These are phyloP conservation scores for Amphibolis antarctica DNA, from an alignment of 106 monocot genomes.

Conservation along the genomic window DNA sequence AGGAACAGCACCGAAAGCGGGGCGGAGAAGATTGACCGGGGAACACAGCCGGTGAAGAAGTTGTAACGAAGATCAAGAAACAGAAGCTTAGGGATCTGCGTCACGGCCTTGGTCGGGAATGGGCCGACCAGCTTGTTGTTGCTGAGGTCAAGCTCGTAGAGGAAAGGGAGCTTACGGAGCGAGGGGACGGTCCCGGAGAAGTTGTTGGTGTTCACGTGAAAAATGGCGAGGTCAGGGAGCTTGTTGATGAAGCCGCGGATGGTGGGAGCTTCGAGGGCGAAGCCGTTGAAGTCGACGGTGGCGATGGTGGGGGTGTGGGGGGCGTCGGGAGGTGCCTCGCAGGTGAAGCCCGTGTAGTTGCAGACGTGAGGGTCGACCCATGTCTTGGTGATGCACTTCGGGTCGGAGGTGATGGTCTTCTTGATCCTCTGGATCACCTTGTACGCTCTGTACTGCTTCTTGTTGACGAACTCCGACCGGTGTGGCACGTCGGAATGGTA, in stretches of 20 bases:
- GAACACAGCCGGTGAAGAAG: background rate
- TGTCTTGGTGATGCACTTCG: too few species aligned
- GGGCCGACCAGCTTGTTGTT: constrained; percentile 10
- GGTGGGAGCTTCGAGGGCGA: constrained; percentile 4
- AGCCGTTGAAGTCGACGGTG: constrained; percentile 17
- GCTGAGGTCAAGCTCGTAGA: constrained; percentile 21
- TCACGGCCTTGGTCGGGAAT: background rate
- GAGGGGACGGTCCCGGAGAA: constrained; percentile 13
- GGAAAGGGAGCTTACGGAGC: constrained; percentile 2
- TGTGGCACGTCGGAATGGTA: too few species aligned
- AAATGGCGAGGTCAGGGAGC: constrained; percentile 14
- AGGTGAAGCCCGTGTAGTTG: too few species aligned
- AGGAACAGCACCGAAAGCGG: constrained; percentile 38
- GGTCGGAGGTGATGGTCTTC: too few species aligned
- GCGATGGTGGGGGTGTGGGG: background rate
- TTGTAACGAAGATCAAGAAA: constrained; percentile 22
- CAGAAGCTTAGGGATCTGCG: background rate
- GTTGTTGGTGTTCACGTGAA: constrained; percentile 23
- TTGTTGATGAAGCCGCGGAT: constrained; percentile 8
- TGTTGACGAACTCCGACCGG: too few species aligned
- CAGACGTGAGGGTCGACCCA: too few species aligned
- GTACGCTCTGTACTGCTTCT: too few species aligned
- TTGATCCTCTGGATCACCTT: too few species aligned
- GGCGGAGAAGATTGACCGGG: background rate
- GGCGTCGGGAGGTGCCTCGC: constrained; percentile 1